A percentile compares a stretch with the other conserved stretches of the same genome.
Evolutionary conservation across 495 filamentous ascomycete genomes (phyloP).

Genomic region (Melanomma pulvis-pyrius): DNA sequence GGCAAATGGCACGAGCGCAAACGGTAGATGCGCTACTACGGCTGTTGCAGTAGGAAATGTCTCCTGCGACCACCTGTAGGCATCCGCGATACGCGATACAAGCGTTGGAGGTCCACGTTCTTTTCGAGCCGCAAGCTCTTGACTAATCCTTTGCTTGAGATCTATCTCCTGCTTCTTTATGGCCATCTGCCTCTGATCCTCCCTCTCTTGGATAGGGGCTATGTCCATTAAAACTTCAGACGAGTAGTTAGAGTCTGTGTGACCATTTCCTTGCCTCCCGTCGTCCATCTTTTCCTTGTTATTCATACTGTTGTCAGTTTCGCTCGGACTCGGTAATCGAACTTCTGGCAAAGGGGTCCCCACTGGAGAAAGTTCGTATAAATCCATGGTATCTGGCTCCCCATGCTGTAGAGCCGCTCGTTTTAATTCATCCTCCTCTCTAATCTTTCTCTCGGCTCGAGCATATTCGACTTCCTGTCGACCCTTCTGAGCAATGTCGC

Average conservation of each 20-base stretch:
- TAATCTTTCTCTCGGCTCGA: constrained; percentile 21
- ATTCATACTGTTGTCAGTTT: no score
- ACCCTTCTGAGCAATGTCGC: constrained; percentile 60
- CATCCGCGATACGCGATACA: constrained; percentile 49
- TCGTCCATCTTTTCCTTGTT: no score
- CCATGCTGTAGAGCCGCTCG: background rate
- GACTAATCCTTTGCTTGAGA: background rate
- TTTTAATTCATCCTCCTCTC: background rate
- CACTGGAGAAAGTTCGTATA: background rate
- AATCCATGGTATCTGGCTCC: background rate
- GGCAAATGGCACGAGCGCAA: constrained; percentile 65
- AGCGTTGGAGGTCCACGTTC: constrained; percentile 47
- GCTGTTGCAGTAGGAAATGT: constrained; percentile 67
- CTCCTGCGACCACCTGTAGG: constrained; percentile 60
- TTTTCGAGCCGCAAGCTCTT: background rate
- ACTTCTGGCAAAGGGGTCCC: background rate
- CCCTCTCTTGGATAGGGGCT: no score
- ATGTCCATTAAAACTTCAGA: no score
- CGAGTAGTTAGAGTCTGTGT: no score
- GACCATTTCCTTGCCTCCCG: no score
- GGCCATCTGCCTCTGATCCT: no score
- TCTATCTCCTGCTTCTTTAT: constrained; percentile 1
- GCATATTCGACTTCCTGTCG: constrained; percentile 52
- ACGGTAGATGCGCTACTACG: constrained; percentile 62
- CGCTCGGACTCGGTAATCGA: no score